phyloP scores from a whole-genome alignment of 1,284 basidiomycete genomes.

The Fereydounia khargensis region DNA sequence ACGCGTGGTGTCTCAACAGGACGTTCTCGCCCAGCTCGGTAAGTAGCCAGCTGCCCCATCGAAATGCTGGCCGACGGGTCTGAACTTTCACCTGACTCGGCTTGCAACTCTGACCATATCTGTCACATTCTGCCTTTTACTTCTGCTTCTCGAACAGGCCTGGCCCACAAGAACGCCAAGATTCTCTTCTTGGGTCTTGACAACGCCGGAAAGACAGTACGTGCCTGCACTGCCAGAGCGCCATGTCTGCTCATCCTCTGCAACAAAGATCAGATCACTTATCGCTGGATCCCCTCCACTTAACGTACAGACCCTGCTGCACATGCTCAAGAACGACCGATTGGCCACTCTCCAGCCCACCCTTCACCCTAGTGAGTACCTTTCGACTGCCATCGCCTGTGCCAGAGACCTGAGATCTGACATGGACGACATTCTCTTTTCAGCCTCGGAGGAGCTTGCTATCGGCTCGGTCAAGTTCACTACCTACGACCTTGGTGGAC shows the following conservation, averaged over 20 bases:
- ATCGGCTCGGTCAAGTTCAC: conserved; percentile 99
- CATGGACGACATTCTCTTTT: background rate
- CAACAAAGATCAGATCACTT: background rate
- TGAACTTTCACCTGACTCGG: no score
- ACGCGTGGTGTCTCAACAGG: no score
- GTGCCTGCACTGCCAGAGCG: conserved; percentile 42
- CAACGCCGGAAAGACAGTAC: conserved; percentile 97
- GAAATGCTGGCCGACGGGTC: no score
- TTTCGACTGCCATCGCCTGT: conserved; percentile 42
- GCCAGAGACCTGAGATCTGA: background rate
- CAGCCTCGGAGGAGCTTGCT: conserved; percentile 96
- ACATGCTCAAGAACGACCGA: conserved; percentile 99
- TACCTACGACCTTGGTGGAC: conserved; percentile 96
- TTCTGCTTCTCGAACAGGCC: conserved; percentile 63
- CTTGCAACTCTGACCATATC: no score
- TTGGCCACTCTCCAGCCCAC: conserved; percentile 97
- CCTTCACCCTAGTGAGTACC: conserved; percentile 84
- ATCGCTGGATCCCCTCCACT: background rate
- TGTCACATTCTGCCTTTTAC: background rate
- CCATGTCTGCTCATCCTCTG: background rate
- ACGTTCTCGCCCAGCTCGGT: conserved; percentile 56
- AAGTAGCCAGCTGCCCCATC: conserved; percentile 5
- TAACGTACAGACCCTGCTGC: conserved; percentile 76
- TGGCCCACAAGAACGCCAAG: conserved; percentile 98
- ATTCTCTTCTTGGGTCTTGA: conserved; percentile 96